These are phyloP conservation scores for Malus fusca DNA, from an alignment of 306 rosid genomes.

Conservation along the genomic window DNA sequence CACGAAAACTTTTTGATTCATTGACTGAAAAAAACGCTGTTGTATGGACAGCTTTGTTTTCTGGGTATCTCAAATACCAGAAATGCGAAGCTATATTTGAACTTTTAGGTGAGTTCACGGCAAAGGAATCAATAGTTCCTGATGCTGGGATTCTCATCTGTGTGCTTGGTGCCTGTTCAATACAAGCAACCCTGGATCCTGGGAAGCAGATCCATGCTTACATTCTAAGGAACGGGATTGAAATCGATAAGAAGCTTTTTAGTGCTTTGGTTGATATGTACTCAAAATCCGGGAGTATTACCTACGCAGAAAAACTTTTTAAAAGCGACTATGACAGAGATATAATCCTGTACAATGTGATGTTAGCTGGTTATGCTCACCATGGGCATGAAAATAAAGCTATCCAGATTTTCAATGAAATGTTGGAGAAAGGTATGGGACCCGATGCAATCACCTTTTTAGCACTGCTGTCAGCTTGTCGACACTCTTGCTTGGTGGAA, in stretches of 20 bases:
- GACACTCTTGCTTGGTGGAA: slow-evolving; percentile 54
- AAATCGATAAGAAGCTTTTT: slow-evolving; percentile 41
- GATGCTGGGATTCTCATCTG: slow-evolving; percentile 42
- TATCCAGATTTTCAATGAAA: slow-evolving; percentile 47
- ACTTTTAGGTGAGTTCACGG: slow-evolving; percentile 42
- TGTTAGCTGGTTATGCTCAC: slow-evolving; percentile 76
- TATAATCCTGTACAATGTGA: slow-evolving; percentile 50
- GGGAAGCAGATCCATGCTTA: slow-evolving; percentile 73
- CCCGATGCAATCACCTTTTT: slow-evolving; percentile 67
- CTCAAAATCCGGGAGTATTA: slow-evolving; percentile 66
- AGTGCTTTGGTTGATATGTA: slow-evolving; percentile 76
- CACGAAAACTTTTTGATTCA: slow-evolving; percentile 55
- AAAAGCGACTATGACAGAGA: slow-evolving; percentile 35
- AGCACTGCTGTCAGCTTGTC: slow-evolving; percentile 71
- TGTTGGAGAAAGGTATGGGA: slow-evolving; percentile 37
- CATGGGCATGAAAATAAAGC: slow-evolving; percentile 59
- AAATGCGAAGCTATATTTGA: slow-evolving; percentile 52
- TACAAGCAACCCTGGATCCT: slow-evolving; percentile 52
- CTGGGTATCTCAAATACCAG: slow-evolving; percentile 57
- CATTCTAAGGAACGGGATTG: slow-evolving; percentile 37
- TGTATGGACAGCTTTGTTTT: slow-evolving; percentile 66
- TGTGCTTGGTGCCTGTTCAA: slow-evolving; percentile 62
- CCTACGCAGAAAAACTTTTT: slow-evolving; percentile 47
- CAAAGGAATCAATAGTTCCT: slow-evolving; percentile 29
- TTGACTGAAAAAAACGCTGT: slow-evolving; percentile 40